These are phyloP conservation scores for Apiotrichum laibachii DNA, from an alignment of 1,284 basidiomycete species.

Conservation along the genomic window DNA sequence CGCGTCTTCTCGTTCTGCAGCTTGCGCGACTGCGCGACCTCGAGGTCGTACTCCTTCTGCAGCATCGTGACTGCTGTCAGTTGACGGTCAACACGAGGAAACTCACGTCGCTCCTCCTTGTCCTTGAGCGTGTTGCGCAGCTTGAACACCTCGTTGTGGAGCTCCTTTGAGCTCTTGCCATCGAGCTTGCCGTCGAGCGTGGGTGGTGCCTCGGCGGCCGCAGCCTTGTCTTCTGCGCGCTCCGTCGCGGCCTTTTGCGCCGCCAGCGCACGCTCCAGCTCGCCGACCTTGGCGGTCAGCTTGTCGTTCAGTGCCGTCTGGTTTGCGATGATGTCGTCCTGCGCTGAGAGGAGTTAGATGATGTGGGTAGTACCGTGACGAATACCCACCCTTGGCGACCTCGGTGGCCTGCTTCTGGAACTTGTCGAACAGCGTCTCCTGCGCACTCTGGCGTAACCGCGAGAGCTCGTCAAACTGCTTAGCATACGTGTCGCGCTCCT, in stretches of 20 bases:
- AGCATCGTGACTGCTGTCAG: conserved; percentile 26
- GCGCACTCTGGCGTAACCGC: conserved; percentile 30
- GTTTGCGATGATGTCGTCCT: conserved; percentile 43
- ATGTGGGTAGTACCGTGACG: too few species aligned
- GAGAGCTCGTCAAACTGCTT: conserved; percentile 50
- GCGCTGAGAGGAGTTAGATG: conserved; percentile 29
- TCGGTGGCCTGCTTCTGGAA: conserved; percentile 40
- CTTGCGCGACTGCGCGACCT: conserved; percentile 40
- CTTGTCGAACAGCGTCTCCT: conserved; percentile 38
- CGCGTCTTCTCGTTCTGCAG: conserved; percentile 26
- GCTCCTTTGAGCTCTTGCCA: conserved; percentile 36
- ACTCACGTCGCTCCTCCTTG: conserved; percentile 43
- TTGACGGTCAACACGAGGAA: neutral
- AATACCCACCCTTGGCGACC: conserved; percentile 35
- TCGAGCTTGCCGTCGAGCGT: conserved; percentile 22
- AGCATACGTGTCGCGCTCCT: conserved; percentile 40
- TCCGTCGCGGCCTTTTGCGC: conserved; percentile 23
- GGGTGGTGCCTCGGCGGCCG: conserved; percentile 10
- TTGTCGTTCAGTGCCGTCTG: conserved; percentile 41
- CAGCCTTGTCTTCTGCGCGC: conserved; percentile 3
- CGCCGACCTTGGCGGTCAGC: conserved; percentile 29
- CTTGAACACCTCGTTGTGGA: conserved; percentile 39
- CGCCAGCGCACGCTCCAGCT: conserved; percentile 36
- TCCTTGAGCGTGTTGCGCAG: conserved; percentile 27
- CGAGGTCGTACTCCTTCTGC: conserved; percentile 43